A percentile compares a stretch with the other conserved stretches of the same genome.
phyloP scores from a whole-genome alignment of 2,329 filamentous ascomycete species.

The Cryphonectria naterciae region DNA sequence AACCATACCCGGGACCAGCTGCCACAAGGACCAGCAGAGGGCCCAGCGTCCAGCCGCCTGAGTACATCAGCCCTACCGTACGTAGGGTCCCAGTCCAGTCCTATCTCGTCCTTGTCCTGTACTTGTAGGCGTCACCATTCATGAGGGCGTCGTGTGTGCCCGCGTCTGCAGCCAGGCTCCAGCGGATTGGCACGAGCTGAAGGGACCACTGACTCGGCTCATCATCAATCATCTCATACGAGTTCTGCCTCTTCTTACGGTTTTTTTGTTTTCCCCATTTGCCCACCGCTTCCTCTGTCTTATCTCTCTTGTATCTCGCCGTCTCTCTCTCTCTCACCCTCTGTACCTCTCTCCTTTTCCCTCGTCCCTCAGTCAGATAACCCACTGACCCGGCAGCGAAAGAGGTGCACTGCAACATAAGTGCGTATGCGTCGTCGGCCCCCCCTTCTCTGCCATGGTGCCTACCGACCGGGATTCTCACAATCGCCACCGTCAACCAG shows the following conservation, averaged over 20 bases:
- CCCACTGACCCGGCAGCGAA: neutral
- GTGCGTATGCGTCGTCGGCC: conserved; percentile 15
- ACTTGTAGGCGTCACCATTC: neutral
- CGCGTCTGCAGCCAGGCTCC: neutral
- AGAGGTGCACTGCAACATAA: conserved; percentile 1
- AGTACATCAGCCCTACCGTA: neutral
- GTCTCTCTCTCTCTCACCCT: neutral
- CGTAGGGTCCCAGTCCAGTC: neutral
- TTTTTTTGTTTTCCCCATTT: neutral
- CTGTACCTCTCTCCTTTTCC: too few relatives aligned
- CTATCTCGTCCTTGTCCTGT: neutral
- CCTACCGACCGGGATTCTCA: conserved; percentile 15
- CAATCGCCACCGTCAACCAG: conserved; percentile 7
- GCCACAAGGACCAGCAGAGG: neutral
- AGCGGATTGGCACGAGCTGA: neutral
- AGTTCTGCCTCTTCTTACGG: neutral
- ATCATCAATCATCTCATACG: neutral
- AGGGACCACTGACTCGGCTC: neutral
- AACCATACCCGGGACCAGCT: neutral
- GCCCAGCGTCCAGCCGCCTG: neutral
- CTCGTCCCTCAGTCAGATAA: neutral
- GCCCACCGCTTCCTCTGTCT: too few relatives aligned
- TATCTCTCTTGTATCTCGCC: neutral
- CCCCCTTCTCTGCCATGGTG: conserved; percentile 18
- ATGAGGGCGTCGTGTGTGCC: neutral